A percentile compares a stretch with the other conserved stretches of the same genome.
Evolutionary conservation across 371 early-diverging fungal species (phyloP).

Genomic region (Mortierella sp.): DNA sequence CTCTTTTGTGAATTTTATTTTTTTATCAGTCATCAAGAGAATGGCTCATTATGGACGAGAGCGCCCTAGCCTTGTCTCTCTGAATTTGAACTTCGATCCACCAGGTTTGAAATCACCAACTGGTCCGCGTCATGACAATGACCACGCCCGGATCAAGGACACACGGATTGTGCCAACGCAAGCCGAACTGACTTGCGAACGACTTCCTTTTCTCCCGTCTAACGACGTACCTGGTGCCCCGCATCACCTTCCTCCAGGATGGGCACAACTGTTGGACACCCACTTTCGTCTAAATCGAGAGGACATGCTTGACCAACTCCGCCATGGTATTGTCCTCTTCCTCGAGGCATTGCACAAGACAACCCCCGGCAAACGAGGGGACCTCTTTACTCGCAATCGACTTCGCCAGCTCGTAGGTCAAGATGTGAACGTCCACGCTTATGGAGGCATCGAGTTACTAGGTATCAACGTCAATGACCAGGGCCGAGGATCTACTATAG

Average conservation of each 20-base stretch:
- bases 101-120: constrained; percentile 39
- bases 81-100: constrained; percentile 11
- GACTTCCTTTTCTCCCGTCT: constrained; percentile 57
- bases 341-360: constrained; percentile 13
- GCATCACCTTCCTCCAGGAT: constrained; percentile 59
- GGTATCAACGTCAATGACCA: constrained; percentile 24
- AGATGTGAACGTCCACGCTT: constrained; percentile 45
- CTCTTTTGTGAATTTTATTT: too few species aligned
- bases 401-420: constrained; percentile 29
- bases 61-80: too few species aligned
- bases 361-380: constrained; percentile 14
- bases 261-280: constrained; percentile 60
- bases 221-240: constrained; percentile 46
- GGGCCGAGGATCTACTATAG: constrained; percentile 29
- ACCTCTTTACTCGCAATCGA: constrained; percentile 28
- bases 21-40: too few species aligned
- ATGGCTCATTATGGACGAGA: too few species aligned
- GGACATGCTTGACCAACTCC: constrained; percentile 54
- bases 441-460: constrained; percentile 40
- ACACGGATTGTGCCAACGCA: constrained; percentile 61
- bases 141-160: constrained; percentile 43
- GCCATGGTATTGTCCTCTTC: constrained; percentile 10
- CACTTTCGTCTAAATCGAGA: constrained; percentile 69
- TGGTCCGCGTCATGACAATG: constrained; percentile 61
- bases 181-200: constrained; percentile 48